These are phyloP conservation scores for Hypomyces rosellus DNA, from an alignment of 2,329 filamentous ascomycete genomes.

Conservation along the genomic window DNA sequence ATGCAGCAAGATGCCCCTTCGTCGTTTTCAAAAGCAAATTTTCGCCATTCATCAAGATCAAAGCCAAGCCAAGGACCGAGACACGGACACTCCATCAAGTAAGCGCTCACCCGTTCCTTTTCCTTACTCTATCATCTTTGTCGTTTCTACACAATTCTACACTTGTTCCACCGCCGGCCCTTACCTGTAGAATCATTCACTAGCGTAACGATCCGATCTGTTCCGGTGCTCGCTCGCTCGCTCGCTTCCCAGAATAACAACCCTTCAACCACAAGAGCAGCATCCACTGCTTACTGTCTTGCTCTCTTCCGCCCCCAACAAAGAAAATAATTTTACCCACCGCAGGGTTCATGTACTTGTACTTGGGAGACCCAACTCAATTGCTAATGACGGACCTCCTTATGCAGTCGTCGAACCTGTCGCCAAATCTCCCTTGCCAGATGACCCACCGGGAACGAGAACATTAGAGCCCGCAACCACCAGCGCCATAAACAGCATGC, in stretches of 20 bases:
- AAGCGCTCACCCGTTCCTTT: background rate
- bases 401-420: constrained; percentile 1
- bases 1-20: constrained; percentile 22
- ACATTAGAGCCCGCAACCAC: constrained; percentile 34
- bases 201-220: too few relatives aligned
- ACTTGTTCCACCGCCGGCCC: too few relatives aligned
- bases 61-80: constrained; percentile 11
- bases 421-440: constrained; percentile 17
- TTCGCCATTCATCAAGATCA: constrained; percentile 31
- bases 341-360: too few relatives aligned
- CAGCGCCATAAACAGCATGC: constrained; percentile 36
- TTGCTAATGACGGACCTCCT: constrained; percentile 17
- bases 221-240: too few relatives aligned
- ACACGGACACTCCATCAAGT: constrained; percentile 1
- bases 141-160: background rate
- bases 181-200: too few relatives aligned
- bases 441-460: constrained; percentile 23
- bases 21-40: constrained; percentile 26
- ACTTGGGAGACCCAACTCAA: background rate
- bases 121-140: background rate
- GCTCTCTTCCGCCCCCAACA: background rate
- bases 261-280: background rate
- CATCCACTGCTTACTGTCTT: background rate
- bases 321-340: too few relatives aligned
- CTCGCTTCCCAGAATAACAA: background rate